phyloP scores from a whole-genome alignment of 495 filamentous ascomycete genomes.

The Aspergillus sparsus region DNA sequence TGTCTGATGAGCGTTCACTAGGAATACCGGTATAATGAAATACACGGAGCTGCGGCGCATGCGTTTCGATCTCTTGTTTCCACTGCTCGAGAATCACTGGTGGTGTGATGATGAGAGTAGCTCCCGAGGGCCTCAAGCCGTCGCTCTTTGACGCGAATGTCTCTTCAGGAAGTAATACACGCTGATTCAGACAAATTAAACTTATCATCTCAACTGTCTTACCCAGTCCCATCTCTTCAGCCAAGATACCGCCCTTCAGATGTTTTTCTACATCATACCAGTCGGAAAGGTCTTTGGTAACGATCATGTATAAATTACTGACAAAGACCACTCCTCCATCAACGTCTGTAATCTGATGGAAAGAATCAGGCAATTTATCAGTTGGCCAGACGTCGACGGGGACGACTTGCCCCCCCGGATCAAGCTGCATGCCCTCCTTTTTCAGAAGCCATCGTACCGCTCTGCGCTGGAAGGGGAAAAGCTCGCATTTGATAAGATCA shows the following conservation, averaged over 20 bases:
- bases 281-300: constrained; percentile 52
- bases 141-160: constrained; percentile 29
- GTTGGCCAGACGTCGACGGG: constrained; percentile 19
- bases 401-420: constrained; percentile 32
- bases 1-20: constrained; percentile 32
- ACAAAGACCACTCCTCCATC: constrained; percentile 55
- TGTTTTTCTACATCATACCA: constrained; percentile 43
- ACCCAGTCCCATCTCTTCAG: constrained; percentile 95
- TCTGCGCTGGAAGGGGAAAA: constrained; percentile 73
- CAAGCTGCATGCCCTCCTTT: constrained; percentile 55
- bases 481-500: constrained; percentile 45
- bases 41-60: constrained; percentile 63
- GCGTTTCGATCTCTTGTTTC: constrained; percentile 72
- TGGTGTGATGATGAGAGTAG: constrained; percentile 88
- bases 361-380: constrained; percentile 35
- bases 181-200: constrained; percentile 66
- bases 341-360: constrained; percentile 44
- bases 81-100: constrained; percentile 82
- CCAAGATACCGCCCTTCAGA: constrained; percentile 66
- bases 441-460: constrained; percentile 69
- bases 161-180: constrained; percentile 19
- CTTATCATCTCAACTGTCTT: constrained; percentile 91
- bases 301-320: constrained; percentile 65
- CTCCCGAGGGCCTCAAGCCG: constrained; percentile 42
- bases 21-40: constrained; percentile 52